These are phyloP conservation scores for Helotiales sp. DNA, from an alignment of 2,329 filamentous ascomycete genomes.

Conservation along the genomic window DNA sequence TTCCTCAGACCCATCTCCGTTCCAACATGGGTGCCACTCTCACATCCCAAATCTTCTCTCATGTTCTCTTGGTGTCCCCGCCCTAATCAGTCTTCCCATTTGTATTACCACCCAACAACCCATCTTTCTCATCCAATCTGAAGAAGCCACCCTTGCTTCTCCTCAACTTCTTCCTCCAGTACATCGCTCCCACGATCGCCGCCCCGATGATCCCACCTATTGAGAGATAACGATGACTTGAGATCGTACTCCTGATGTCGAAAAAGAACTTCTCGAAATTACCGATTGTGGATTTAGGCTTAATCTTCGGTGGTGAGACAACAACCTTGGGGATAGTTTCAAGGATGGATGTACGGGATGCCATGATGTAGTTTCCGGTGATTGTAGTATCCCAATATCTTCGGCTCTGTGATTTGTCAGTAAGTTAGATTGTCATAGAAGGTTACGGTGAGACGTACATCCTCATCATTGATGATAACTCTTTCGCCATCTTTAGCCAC, in stretches of 20 bases:
- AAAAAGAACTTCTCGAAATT: slow-evolving; percentile 71
- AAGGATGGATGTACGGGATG: slow-evolving; percentile 59
- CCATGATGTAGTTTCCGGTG: slow-evolving; percentile 85
- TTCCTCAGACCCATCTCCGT: not conserved
- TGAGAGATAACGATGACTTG: slow-evolving; percentile 59
- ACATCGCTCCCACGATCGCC: slow-evolving; percentile 51
- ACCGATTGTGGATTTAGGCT: slow-evolving; percentile 75
- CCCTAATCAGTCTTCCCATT: slow-evolving; percentile 52
- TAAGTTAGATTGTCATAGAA: slow-evolving; percentile 17
- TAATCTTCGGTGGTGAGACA: slow-evolving; percentile 59
- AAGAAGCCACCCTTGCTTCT: slow-evolving; percentile 58
- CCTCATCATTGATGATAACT: slow-evolving; percentile 95
- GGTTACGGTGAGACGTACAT: slow-evolving; percentile 60
- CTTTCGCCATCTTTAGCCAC: slow-evolving; percentile 80
- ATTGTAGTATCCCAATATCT: slow-evolving; percentile 93
- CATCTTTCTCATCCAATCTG: slow-evolving; percentile 65
- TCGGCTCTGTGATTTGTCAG: slow-evolving; percentile 67
- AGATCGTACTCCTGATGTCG: slow-evolving; percentile 58
- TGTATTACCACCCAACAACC: slow-evolving; percentile 56
- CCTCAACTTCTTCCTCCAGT: slow-evolving; percentile 55
- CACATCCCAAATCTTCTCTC: no score
- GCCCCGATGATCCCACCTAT: slow-evolving; percentile 59
- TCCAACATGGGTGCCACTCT: no score
- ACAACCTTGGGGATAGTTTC: slow-evolving; percentile 49
- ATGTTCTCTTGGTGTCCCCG: not conserved